Conservation (phyloP, 257 asterid species). For the Vinca minor region DNA sequence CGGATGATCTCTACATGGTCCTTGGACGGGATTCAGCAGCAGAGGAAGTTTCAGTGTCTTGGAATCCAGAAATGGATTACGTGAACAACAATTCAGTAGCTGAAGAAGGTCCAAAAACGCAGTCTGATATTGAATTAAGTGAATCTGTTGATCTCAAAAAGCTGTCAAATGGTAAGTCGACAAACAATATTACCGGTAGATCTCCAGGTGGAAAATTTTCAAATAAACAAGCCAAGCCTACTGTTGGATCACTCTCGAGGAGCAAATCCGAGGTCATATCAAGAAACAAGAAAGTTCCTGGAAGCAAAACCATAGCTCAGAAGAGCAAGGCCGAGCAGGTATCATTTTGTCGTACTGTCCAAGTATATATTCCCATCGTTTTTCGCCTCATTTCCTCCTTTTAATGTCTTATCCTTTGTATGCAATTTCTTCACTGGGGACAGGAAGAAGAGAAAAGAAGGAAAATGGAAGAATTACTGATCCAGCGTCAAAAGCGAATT, state of each 20-base stretch:
- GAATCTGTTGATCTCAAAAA: slow-evolving; percentile 23
- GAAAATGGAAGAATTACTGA: slow-evolving; percentile 52
- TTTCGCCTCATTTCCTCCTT: not conserved
- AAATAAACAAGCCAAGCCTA: slow-evolving; percentile 28
- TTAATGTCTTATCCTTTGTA: not conserved
- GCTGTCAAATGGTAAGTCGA: slow-evolving; percentile 22
- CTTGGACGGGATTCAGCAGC: slow-evolving; percentile 37
- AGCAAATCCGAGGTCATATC: slow-evolving; percentile 44
- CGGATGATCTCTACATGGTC: slow-evolving; percentile 72
- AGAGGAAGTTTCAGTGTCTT: slow-evolving; percentile 33
- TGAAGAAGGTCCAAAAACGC: slow-evolving; percentile 32
- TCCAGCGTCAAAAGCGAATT: slow-evolving; percentile 66
- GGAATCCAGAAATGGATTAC: slow-evolving; percentile 43
- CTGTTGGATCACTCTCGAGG: slow-evolving; percentile 35
- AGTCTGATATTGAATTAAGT: slow-evolving; percentile 15
- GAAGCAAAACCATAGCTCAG: slow-evolving; percentile 24
- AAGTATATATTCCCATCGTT: not conserved
- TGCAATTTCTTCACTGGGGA: not conserved
- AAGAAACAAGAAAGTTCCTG: slow-evolving; percentile 34
- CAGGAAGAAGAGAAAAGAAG: slow-evolving; percentile 70
- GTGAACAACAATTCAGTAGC: slow-evolving; percentile 27
- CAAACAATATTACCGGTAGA: slow-evolving; percentile 18
- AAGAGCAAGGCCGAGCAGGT: slow-evolving; percentile 59
- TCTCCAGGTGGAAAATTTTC: slow-evolving; percentile 31
- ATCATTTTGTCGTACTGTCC: not conserved